Evolutionary conservation across 164 flowering plant genomes (phyloP), one percentile per base, ranked within the genome.

Genomic region (Vitis cinerea): DNA sequence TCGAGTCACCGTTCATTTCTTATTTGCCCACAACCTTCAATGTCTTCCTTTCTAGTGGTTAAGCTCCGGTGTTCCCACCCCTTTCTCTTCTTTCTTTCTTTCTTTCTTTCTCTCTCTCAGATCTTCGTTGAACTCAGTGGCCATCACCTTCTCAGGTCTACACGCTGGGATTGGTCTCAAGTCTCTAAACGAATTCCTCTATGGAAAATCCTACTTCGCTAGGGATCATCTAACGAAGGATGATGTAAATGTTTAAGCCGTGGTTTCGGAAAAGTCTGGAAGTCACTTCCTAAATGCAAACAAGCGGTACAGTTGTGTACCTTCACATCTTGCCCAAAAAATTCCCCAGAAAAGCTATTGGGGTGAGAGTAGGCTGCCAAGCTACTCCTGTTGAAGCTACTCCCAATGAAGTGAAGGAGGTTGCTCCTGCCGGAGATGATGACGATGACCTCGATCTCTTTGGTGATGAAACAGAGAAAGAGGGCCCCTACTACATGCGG

Each of bases 381-480:
- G 83, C 75, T 70, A 76, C 78, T 59, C 61, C 82, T 16, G 74
- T 72, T 50, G 85, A 74, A 55, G 73, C 85, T 75, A 83, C 81
- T 51, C 87, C 90, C n/a, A 72, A 67, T 47, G 87, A 64, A 61
- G 74, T 68, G 50, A 70, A 75, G 62, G 72, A 83, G 88, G 89
- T 87, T 69, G 71, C 83, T 57, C 77, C 86, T 66, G 96, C 64
- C 51, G 84, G 48, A 29, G 88, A 76, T 3, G 98, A 84, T 68
- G 97, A 93, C 66, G 98, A 90, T 66, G 97, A 94, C 55, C 68
- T 92, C 67, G 96, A 89, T 83, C 96, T 91, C 71, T 91, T 93
- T 74, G 97, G 94, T 62, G 97, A 90, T 72, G 96, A 91, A 86
- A 91, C 96, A 0, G 97, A 94, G 74, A 97, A 94, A 75, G 97